These are phyloP conservation scores for Fusarium sp. DNA, from an alignment of 2,329 filamentous ascomycete genomes.

Conservation along the genomic window DNA sequence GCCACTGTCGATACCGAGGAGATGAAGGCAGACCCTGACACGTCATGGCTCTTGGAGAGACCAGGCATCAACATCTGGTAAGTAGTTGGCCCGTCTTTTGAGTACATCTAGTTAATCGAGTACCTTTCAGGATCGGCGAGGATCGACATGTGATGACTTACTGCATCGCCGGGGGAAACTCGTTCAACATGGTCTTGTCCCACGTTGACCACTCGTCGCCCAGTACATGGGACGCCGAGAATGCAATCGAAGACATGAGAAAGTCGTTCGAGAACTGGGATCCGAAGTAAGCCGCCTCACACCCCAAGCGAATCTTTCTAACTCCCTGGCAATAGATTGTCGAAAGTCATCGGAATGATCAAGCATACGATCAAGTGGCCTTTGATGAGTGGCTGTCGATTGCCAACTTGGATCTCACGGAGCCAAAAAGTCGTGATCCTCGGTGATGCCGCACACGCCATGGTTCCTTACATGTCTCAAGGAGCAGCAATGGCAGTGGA, in stretches of 20 bases:
- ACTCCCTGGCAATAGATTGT: neutral
- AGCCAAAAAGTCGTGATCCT: neutral
- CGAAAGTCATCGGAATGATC: neutral
- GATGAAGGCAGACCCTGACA: neutral
- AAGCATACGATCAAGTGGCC: neutral
- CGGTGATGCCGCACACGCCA: neutral
- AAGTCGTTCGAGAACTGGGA: neutral
- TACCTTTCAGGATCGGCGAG: neutral
- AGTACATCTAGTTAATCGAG: neutral
- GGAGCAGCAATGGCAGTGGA: neutral
- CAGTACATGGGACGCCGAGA: neutral
- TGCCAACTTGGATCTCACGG: neutral
- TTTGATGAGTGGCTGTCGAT: neutral
- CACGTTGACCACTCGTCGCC: neutral
- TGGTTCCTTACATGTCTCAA: neutral
- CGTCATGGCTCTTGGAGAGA: neutral
- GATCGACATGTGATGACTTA: neutral
- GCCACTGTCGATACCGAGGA: neutral
- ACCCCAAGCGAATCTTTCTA: neutral
- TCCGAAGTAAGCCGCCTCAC: neutral
- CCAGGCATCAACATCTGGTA: neutral
- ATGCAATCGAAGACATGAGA: neutral
- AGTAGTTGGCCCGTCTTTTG: neutral
- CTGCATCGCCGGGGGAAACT: neutral
- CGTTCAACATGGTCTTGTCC: neutral